Percentiles rank a stretch among this genome's conserved stretches.
Conservation (phyloP, 441 rosid species). For the Lepidium campestre region DNA sequence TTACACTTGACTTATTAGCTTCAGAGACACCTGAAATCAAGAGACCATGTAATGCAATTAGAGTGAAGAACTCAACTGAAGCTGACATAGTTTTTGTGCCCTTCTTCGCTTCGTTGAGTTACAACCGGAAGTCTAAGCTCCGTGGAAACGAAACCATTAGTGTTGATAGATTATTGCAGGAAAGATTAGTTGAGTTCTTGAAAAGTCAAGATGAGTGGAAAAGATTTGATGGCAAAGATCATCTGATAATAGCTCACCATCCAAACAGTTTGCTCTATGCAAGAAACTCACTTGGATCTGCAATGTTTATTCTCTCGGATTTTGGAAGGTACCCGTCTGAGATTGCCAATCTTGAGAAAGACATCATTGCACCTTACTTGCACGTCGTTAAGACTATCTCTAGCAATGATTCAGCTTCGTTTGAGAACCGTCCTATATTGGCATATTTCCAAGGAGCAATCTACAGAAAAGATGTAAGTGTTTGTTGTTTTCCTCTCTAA, state of each 20-base stretch:
- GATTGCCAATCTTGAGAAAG: conserved; percentile 71
- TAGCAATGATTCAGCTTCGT: conserved; percentile 47
- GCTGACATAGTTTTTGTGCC: conserved; percentile 85
- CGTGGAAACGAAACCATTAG: conserved; percentile 48
- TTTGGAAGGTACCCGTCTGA: conserved; percentile 75
- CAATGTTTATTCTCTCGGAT: conserved; percentile 91
- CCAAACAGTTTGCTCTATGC: conserved; percentile 84
- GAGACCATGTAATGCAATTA: conserved; percentile 51
- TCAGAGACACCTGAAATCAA: conserved; percentile 38
- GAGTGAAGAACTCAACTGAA: conserved; percentile 57
- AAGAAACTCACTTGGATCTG: conserved; percentile 61
- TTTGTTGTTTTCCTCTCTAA: background rate
- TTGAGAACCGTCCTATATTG: conserved; percentile 59
- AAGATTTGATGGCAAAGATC: conserved; percentile 66
- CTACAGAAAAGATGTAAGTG: conserved; percentile 86
- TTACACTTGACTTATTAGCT: conserved; percentile 81
- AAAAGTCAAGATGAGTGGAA: conserved; percentile 65
- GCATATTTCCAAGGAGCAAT: conserved; percentile 90
- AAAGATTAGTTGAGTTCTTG: conserved; percentile 54
- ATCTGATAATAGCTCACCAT: conserved; percentile 89
- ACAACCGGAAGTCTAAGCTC: conserved; percentile 73
- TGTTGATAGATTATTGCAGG: conserved; percentile 61
- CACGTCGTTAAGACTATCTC: conserved; percentile 67
- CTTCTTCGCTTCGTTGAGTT: conserved; percentile 83
- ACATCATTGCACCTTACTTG: conserved; percentile 79